Conservation (phyloP, 2,329 filamentous ascomycete genomes). For the Clonostachys sp. region DNA sequence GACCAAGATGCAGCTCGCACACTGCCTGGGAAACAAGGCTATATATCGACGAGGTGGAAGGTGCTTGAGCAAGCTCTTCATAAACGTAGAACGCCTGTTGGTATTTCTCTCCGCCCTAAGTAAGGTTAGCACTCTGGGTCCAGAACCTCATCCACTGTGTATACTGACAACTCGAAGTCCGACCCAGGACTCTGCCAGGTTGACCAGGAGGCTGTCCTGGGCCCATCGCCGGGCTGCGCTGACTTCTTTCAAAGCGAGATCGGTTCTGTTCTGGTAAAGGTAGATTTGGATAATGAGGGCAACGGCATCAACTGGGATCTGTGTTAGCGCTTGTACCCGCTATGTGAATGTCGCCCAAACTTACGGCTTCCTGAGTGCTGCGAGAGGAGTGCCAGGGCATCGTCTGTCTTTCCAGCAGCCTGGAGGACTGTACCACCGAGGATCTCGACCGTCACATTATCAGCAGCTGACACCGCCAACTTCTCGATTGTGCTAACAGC, state of each 20-base stretch:
- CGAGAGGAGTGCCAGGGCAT: conserved; percentile 73
- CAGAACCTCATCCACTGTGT: background rate
- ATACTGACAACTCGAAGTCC: conserved; percentile 72
- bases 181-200: conserved; percentile 94
- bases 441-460: conserved; percentile 79
- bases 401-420: conserved; percentile 74
- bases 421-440: conserved; percentile 79
- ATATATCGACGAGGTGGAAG: conserved; percentile 70
- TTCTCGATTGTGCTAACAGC: conserved; percentile 62
- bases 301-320: conserved; percentile 62
- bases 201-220: conserved; percentile 89
- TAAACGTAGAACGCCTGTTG: conserved; percentile 97
- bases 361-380: conserved; percentile 83
- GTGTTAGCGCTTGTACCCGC: conserved; percentile 8
- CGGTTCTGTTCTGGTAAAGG: conserved; percentile 83
- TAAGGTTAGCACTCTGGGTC: conserved; percentile 14
- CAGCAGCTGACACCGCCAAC: conserved; percentile 60
- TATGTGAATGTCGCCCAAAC: conserved; percentile 21
- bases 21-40: conserved; percentile 85
- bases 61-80: conserved; percentile 88
- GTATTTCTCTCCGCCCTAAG: conserved; percentile 87
- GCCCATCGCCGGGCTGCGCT: conserved; percentile 85
- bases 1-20: conserved; percentile 84
- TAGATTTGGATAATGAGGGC: conserved; percentile 90
- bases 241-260: conserved; percentile 88